These are phyloP conservation scores for Grosmannia huntii DNA, from an alignment of 2,329 filamentous ascomycete species.

Conservation along the genomic window DNA sequence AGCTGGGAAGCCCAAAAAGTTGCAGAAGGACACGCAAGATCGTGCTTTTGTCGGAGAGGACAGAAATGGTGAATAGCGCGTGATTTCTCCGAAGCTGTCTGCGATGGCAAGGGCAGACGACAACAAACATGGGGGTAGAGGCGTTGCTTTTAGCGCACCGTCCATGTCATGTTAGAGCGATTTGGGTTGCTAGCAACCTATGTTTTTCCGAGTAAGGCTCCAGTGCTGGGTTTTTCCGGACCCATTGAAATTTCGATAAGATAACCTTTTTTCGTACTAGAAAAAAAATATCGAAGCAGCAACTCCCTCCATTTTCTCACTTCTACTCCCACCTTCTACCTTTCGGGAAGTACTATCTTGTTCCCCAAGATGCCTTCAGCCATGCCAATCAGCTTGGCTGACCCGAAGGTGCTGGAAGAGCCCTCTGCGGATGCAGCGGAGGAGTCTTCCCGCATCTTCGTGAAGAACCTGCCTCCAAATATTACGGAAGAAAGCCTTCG, in stretches of 20 bases:
- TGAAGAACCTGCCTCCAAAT: constrained; percentile 75
- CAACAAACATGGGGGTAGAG: background rate
- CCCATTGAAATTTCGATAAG: constrained; percentile 8
- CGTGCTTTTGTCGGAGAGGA: background rate
- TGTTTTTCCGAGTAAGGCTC: background rate
- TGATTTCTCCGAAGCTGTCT: background rate
- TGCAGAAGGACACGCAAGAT: background rate
- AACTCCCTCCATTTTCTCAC: background rate
- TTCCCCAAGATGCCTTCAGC: constrained; percentile 2
- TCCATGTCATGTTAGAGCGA: background rate
- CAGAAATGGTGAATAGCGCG: background rate
- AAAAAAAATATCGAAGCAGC: constrained; percentile 1
- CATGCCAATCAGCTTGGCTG: background rate
- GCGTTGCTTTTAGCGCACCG: background rate
- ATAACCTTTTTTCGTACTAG: constrained; percentile 8
- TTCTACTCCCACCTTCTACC: background rate
- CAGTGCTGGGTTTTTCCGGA: background rate
- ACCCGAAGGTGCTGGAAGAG: background rate
- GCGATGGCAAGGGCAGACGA: background rate
- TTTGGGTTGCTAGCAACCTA: background rate
- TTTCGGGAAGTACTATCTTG: background rate
- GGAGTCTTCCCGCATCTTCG: constrained; percentile 57
- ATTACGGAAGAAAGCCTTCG: constrained; percentile 76
- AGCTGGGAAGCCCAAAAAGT: background rate
- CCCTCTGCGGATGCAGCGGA: background rate